Percentiles rank a stretch among this genome's conserved stretches.
Evolutionary conservation across 2,329 filamentous ascomycete genomes (phyloP).

Genomic region (Colletotrichum euphorbiae): DNA sequence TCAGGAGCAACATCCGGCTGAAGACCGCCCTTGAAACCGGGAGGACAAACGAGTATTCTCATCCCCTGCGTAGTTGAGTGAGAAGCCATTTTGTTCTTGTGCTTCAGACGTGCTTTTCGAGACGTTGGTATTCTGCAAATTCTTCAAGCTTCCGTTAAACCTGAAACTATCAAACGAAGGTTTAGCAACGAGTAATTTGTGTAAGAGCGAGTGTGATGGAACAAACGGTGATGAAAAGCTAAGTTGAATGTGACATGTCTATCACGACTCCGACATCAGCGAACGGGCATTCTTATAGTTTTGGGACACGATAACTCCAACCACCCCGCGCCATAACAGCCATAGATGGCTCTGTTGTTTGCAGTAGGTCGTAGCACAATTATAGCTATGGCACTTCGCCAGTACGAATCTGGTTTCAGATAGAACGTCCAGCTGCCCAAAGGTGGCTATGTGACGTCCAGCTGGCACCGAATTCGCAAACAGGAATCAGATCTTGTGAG

Average conservation of each 20-base stretch:
- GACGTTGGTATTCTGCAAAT: conserved; percentile 7
- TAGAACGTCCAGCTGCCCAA: conserved; percentile 18
- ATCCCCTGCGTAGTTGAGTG: conserved; percentile 42
- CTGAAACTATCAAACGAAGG: conserved; percentile 11
- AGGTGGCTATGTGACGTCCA: conserved; percentile 21
- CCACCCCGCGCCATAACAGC: no score
- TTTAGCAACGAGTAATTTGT: conserved; percentile 17
- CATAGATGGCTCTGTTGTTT: no score
- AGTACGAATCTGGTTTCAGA: no score
- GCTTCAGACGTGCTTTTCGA: not conserved
- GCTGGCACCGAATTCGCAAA: conserved; percentile 4
- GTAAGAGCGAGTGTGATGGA: conserved; percentile 12
- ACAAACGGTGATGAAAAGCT: not conserved
- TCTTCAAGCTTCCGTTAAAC: not conserved
- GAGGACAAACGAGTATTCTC: conserved; percentile 61
- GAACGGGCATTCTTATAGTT: conserved; percentile 14
- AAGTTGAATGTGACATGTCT: not conserved
- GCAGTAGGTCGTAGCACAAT: no score
- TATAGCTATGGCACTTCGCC: no score
- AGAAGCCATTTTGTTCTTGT: conserved; percentile 20
- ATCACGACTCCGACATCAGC: not conserved
- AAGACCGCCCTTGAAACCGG: conserved; percentile 66
- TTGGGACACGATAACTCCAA: not conserved
- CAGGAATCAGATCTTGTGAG: conserved; percentile 24
- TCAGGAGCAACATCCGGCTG: conserved; percentile 60